Conservation (phyloP, 2,329 filamentous ascomycete species). For the Amauroascus niger region DNA sequence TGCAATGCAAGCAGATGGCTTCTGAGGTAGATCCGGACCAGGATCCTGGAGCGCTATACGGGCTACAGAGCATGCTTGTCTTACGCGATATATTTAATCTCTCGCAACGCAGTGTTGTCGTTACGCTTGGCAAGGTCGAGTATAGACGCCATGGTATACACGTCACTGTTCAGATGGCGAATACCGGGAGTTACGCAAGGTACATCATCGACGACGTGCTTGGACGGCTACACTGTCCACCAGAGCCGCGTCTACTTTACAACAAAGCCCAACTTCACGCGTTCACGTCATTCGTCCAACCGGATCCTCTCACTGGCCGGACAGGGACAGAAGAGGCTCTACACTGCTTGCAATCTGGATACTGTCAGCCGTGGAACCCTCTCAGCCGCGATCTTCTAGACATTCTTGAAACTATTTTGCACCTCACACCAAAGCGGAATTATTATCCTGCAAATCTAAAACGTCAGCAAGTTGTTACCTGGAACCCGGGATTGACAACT, state of each 20-base stretch:
- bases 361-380: constrained; percentile 16
- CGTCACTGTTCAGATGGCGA: constrained; percentile 33
- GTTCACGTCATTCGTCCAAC: constrained; percentile 23
- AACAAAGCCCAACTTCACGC: constrained; percentile 46
- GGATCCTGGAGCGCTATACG: constrained; percentile 51
- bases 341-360: constrained; percentile 17
- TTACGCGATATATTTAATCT: constrained; percentile 35
- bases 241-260: constrained; percentile 48
- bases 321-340: constrained; percentile 28
- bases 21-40: constrained; percentile 49
- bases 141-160: constrained; percentile 34
- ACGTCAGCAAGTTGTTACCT: constrained; percentile 20
- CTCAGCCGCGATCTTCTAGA: constrained; percentile 12
- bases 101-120: constrained; percentile 43
- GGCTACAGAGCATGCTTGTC: constrained; percentile 50
- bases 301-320: constrained; percentile 25
- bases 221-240: constrained; percentile 47
- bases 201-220: constrained; percentile 49
- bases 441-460: constrained; percentile 25
- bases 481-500: constrained; percentile 28
- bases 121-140: constrained; percentile 39
- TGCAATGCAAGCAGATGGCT: constrained; percentile 43
- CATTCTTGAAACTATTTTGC: constrained; percentile 19
- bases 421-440: constrained; percentile 21
- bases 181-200: constrained; percentile 36